These are phyloP conservation scores for Monilinia laxa DNA, from an alignment of 2,329 filamentous ascomycete genomes.

Conservation along the genomic window DNA sequence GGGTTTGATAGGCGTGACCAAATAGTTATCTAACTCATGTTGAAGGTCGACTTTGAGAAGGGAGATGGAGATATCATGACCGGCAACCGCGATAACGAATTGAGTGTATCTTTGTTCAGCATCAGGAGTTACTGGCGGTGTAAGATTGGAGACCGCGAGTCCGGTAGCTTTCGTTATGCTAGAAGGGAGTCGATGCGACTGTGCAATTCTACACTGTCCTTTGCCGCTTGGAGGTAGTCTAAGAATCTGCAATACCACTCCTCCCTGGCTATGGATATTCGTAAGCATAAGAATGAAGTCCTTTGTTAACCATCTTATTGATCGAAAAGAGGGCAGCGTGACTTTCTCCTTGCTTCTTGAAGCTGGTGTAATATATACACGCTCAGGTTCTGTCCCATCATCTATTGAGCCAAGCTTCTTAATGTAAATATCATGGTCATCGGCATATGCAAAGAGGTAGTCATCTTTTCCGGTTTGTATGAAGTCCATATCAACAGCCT, in stretches of 20 bases:
- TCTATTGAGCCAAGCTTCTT: constrained; percentile 41
- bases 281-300: constrained; percentile 57
- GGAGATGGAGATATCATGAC: constrained; percentile 74
- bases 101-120: constrained; percentile 64
- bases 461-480: constrained; percentile 59
- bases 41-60: constrained; percentile 75
- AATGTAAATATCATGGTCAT: constrained; percentile 71
- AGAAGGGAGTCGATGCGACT: constrained; percentile 59
- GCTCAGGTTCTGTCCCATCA: constrained; percentile 48
- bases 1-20: constrained; percentile 53
- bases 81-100: constrained; percentile 76
- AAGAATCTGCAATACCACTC: constrained; percentile 57
- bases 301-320: constrained; percentile 58
- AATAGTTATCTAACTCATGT: constrained; percentile 46
- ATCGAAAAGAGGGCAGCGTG: constrained; percentile 54
- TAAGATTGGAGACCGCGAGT: constrained; percentile 72
- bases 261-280: constrained; percentile 59
- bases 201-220: constrained; percentile 50
- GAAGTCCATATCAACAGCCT: constrained; percentile 71
- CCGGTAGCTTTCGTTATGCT: constrained; percentile 73
- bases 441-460: constrained; percentile 76
- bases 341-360: constrained; percentile 45
- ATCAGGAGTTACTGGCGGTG: constrained; percentile 50
- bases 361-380: constrained; percentile 57
- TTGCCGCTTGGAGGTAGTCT: constrained; percentile 41